Evolutionary conservation across 805 yeast species (phyloP).

Genomic region (Lipomyces starkeyi): DNA sequence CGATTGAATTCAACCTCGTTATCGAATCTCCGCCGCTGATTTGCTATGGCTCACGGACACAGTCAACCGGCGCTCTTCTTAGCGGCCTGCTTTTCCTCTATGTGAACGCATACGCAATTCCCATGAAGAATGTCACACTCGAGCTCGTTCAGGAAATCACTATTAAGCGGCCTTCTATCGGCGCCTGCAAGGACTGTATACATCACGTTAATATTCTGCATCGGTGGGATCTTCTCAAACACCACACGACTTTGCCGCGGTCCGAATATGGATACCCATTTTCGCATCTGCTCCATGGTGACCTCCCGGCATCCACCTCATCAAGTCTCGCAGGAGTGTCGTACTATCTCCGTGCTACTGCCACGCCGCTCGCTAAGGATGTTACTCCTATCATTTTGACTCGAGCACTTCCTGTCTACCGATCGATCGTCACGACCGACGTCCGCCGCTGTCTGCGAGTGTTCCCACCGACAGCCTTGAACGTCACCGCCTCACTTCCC

Average conservation of each 20-base stretch:
- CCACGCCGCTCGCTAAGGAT: constrained; percentile 40
- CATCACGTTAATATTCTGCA: constrained; percentile 67
- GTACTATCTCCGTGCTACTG: constrained; percentile 74
- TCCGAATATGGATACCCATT: constrained; percentile 91
- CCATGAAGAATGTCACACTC: constrained; percentile 64
- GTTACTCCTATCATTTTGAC: constrained; percentile 50
- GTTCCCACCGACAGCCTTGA: constrained; percentile 93
- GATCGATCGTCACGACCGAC: constrained; percentile 80
- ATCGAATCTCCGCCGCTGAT: constrained; percentile 92
- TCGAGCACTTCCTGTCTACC: constrained; percentile 71
- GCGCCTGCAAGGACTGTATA: constrained; percentile 65
- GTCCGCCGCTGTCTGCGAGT: constrained; percentile 87
- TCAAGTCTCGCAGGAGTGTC: constrained; percentile 67
- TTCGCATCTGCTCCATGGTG: constrained; percentile 85
- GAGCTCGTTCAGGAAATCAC: constrained; percentile 74
- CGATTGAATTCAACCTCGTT: constrained; percentile 59
- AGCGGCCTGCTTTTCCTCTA: constrained; percentile 76
- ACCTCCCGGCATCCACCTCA: constrained; percentile 74
- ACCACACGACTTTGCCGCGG: constrained; percentile 60
- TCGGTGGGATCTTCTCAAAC: constrained; percentile 81
- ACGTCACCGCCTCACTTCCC: constrained; percentile 86
- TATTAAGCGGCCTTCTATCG: constrained; percentile 67
- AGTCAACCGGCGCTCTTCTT: constrained; percentile 83
- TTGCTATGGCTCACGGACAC: constrained; percentile 77
- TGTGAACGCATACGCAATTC: constrained; percentile 51